A percentile compares a stretch with the other conserved stretches of the same genome.
These are phyloP conservation scores for Aspergillus transmontanensis DNA, from an alignment of 2,329 filamentous ascomycete species.

Conservation along the genomic window DNA sequence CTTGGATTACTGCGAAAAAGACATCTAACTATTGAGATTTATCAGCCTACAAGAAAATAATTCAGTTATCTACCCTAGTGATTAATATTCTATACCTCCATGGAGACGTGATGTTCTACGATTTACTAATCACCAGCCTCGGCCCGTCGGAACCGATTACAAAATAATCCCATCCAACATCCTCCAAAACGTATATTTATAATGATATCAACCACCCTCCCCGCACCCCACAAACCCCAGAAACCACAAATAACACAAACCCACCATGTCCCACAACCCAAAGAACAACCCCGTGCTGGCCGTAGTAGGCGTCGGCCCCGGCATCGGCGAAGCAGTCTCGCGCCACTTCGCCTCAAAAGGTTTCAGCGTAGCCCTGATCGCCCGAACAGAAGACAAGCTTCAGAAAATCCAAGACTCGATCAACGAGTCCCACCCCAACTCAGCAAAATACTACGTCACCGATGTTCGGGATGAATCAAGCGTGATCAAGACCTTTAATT, in stretches of 20 bases:
- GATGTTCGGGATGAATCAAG: constrained; percentile 15
- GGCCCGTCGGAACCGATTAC: neutral
- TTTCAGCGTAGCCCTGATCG: constrained; percentile 20
- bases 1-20: neutral
- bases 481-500: constrained; percentile 10
- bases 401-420: constrained; percentile 15
- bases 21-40: no score
- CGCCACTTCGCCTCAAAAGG: constrained; percentile 18
- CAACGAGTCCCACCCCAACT: neutral
- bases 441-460: constrained; percentile 15
- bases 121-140: constrained; percentile 9
- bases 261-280: constrained; percentile 15
- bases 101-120: neutral
- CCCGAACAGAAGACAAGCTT: constrained; percentile 15
- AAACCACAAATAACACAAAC: neutral
- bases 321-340: constrained; percentile 20
- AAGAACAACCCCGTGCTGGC: constrained; percentile 14
- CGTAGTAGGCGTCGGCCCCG: constrained; percentile 20
- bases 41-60: no score
- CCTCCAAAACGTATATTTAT: neutral
- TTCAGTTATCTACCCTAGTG: neutral
- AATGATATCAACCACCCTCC: neutral
- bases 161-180: neutral
- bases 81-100: neutral
- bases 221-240: neutral